Percentiles rank a stretch among this genome's conserved stretches.
Conservation (phyloP, 225 moss, liverwort and hornwort species). For the Pseudoscleropodium purum region DNA sequence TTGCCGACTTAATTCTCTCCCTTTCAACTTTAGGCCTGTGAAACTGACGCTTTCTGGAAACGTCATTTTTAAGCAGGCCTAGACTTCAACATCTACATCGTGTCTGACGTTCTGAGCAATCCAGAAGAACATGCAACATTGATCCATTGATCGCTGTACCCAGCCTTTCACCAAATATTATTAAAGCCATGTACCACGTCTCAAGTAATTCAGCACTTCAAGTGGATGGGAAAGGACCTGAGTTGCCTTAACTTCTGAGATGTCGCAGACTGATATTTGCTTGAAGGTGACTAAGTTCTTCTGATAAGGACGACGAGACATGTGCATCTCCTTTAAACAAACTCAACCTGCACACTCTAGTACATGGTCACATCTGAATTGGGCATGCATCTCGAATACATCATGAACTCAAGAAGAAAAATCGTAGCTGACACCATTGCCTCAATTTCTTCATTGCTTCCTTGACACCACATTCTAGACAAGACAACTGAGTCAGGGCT, state of each 20-base stretch:
- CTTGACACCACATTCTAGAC: neutral
- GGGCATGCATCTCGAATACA: neutral
- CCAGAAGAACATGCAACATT: slow-evolving; percentile 17
- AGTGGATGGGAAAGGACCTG: neutral
- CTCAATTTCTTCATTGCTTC: neutral
- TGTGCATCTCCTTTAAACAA: slow-evolving; percentile 1
- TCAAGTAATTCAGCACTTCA: neutral
- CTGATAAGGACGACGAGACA: neutral
- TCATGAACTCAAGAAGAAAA: neutral
- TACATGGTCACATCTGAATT: slow-evolving; percentile 1
- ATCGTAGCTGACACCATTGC: neutral
- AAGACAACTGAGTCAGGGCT: neutral
- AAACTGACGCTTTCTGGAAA: neutral
- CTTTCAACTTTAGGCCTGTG: neutral
- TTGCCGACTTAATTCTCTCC: neutral
- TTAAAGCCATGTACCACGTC: slow-evolving; percentile 3
- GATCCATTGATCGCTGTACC: slow-evolving; percentile 11
- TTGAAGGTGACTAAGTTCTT: neutral
- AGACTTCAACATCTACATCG: neutral
- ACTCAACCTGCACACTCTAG: neutral
- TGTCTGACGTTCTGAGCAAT: neutral
- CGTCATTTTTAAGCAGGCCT: neutral
- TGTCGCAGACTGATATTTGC: neutral
- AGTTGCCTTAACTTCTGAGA: neutral
- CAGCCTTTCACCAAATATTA: neutral